A percentile compares a stretch with the other conserved stretches of the same genome.
Evolutionary conservation across 2,329 filamentous ascomycete genomes (phyloP).

Genomic region (Thelonectria discophora): DNA sequence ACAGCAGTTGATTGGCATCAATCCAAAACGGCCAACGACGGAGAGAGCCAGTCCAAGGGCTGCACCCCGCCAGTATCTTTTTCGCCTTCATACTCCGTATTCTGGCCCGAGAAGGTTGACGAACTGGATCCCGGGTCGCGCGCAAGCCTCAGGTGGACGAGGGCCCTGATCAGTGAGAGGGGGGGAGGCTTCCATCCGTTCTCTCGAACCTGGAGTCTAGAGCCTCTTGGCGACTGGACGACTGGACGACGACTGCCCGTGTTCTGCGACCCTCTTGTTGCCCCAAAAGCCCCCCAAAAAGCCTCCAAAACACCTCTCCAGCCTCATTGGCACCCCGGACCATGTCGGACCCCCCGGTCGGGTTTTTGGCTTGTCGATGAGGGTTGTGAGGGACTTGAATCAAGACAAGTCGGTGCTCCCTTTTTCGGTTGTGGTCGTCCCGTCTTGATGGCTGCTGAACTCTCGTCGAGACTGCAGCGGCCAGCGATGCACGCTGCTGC

Average conservation of each 20-base stretch:
- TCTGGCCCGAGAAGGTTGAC: slow-evolving; percentile 29
- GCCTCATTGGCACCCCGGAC: background rate
- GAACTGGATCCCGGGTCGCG: slow-evolving; percentile 34
- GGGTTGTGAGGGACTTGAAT: background rate
- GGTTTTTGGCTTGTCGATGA: background rate
- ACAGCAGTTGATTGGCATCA: slow-evolving; percentile 38
- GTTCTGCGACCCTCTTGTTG: background rate
- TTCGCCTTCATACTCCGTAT: too few species aligned
- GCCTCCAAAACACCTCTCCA: background rate
- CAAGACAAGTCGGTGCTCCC: background rate
- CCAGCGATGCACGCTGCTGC: background rate
- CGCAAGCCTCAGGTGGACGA: slow-evolving; percentile 37
- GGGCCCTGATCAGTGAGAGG: slow-evolving; percentile 9
- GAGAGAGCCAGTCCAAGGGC: slow-evolving; percentile 37
- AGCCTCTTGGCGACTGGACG: too few species aligned
- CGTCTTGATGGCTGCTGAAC: slow-evolving; percentile 9
- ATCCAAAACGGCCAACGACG: slow-evolving; percentile 42
- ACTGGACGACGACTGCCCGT: background rate
- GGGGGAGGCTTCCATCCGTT: slow-evolving; percentile 1
- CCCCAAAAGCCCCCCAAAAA: background rate
- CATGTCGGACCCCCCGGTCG: background rate
- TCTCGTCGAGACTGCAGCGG: too few species aligned
- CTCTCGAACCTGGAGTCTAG: background rate
- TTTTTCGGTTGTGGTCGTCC: slow-evolving; percentile 12
- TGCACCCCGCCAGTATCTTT: slow-evolving; percentile 27